Evolutionary conservation across 2,329 filamentous ascomycete genomes (phyloP).

Genomic region (Diaporthe batatas): DNA sequence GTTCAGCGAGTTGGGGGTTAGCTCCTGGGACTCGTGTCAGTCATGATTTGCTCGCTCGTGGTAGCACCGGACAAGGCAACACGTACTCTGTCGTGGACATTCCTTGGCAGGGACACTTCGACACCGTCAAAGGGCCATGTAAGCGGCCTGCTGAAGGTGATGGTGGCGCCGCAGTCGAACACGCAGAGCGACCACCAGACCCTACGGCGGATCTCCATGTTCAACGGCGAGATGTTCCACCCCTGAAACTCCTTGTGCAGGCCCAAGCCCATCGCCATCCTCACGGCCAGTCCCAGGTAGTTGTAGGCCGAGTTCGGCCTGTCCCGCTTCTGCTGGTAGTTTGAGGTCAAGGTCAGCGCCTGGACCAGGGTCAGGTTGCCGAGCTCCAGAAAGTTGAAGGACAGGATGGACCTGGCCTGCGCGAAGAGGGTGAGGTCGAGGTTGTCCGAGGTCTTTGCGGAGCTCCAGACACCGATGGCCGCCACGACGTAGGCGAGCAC

Average conservation of each 20-base stretch:
- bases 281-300: slow-evolving; percentile 60
- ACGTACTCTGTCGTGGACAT: slow-evolving; percentile 46
- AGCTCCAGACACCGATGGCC: slow-evolving; percentile 42
- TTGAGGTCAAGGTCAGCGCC: slow-evolving; percentile 50
- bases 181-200: slow-evolving; percentile 57
- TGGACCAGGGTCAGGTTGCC: slow-evolving; percentile 50
- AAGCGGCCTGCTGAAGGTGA: slow-evolving; percentile 49
- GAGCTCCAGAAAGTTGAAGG: slow-evolving; percentile 43
- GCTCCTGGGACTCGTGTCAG: slow-evolving; percentile 41
- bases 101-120: slow-evolving; percentile 46
- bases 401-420: slow-evolving; percentile 52
- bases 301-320: slow-evolving; percentile 66
- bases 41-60: neutral
- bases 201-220: slow-evolving; percentile 53
- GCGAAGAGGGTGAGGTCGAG: slow-evolving; percentile 66
- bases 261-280: slow-evolving; percentile 63
- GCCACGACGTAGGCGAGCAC: slow-evolving; percentile 43
- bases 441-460: slow-evolving; percentile 44
- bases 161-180: slow-evolving; percentile 60
- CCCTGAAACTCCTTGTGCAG: slow-evolving; percentile 59
- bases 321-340: slow-evolving; percentile 60
- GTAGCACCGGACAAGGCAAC: neutral
- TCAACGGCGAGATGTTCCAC: slow-evolving; percentile 50
- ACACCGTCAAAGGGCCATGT: slow-evolving; percentile 47
- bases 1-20: slow-evolving; percentile 52